Percentiles rank a stretch among this genome's conserved stretches.
phyloP scores from a whole-genome alignment of 768 basidiomycete genomes.

The Trametes sanguinea region DNA sequence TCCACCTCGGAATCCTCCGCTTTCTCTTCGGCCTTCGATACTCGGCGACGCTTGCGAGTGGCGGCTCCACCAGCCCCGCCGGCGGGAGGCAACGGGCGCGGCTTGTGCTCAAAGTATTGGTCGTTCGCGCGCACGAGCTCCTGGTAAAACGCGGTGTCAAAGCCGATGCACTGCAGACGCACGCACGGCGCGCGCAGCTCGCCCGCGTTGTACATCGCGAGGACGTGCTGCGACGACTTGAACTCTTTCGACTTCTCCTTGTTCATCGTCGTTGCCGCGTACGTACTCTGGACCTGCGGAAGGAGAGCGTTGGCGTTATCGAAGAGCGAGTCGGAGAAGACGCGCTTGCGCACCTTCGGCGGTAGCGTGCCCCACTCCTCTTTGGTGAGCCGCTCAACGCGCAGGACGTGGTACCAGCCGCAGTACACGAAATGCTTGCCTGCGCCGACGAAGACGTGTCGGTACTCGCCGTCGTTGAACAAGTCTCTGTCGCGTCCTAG shows the following conservation, averaged over 20 bases:
- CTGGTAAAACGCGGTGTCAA: constrained; percentile 41
- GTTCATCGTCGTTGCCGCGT: constrained; percentile 37
- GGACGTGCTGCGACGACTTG: constrained; percentile 37
- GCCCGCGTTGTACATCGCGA: constrained; percentile 48
- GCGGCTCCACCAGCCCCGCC: background rate
- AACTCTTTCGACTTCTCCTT: constrained; percentile 41
- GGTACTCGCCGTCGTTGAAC: constrained; percentile 42
- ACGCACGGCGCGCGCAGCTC: constrained; percentile 50
- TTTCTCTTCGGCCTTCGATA: background rate
- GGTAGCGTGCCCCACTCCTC: constrained; percentile 51
- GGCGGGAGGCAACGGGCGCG: background rate
- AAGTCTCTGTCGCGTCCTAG: constrained; percentile 46
- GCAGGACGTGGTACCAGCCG: constrained; percentile 46
- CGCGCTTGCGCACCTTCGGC: constrained; percentile 36
- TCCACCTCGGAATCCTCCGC: constrained; percentile 2
- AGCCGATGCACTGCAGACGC: constrained; percentile 46
- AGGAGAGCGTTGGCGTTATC: background rate
- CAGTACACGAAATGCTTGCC: constrained; percentile 46
- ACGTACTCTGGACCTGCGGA: constrained; percentile 29
- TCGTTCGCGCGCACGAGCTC: constrained; percentile 23
- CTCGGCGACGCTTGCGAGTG: constrained; percentile 7
- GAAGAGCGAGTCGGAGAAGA: background rate
- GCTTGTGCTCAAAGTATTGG: constrained; percentile 15
- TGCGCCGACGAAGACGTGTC: constrained; percentile 49
- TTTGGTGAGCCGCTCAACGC: constrained; percentile 41